Evolutionary conservation across 805 yeast genomes (phyloP), one percentile per base, ranked within the genome.

Genomic region (Ogataea degrootiae): DNA sequence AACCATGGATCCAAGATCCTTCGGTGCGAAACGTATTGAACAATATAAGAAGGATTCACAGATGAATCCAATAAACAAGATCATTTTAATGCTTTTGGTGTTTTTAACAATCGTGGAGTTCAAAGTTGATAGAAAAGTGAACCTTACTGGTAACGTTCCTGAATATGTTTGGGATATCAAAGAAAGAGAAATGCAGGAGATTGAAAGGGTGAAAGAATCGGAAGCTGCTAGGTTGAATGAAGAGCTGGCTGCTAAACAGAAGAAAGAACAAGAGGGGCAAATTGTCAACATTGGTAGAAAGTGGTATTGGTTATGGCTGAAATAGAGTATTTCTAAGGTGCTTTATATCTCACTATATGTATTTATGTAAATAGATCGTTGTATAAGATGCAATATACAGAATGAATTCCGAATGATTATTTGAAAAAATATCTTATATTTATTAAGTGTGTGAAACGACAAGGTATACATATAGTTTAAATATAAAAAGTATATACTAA

Each of bases 31-130:
- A 14, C 66, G 87, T 52, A 56, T 67, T 34, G 65, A 63, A 22
- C 70, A 71, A 39, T 65, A 69, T 48, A 74, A 73, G 51, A 70
- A 75, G 47, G 79, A 78, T 57, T 66, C 73, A 14, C 71, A 71
- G 52, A 73, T 83, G 68, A 87, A 84, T 56, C 80, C 83, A 0
- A 70, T 75, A 31, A 77, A 82, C 39, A 79, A 78, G 55, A 60
- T 74, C 14, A 72, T 83, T 33, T 66, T 83, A 2, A 79, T 79
- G 52, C 43, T 76, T 21, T 71, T 79, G 2, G 61, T 73, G 0
- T 52, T 79, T 16, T 69, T 84, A 8, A 67, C 77, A 2, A 56
- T 77, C 44, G 55, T 76, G 37, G 86, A 85, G 7, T 63, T 79
- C 42, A 74, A 74, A 50, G 70, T 83, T 55, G 90, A 84, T 59